Base-by-base conservation (phyloP, 768 basidiomycete genomes). In the Cubamyces sp. region DNA sequence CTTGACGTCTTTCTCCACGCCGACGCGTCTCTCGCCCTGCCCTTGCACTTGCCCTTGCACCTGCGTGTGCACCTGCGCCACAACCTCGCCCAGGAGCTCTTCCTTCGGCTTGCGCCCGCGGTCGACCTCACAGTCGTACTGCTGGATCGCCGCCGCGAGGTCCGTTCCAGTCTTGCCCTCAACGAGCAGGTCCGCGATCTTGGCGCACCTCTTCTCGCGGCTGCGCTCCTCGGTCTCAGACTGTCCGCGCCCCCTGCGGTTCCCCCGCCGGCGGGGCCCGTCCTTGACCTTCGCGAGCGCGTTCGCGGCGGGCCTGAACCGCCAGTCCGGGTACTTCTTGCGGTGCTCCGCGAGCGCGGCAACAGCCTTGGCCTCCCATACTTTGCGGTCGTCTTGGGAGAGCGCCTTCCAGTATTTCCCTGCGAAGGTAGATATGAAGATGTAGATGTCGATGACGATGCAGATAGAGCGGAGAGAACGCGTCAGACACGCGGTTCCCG, bases 401-500 rank as follows among this genome's bases (percentile, higher is more conserved):
- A 93, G 84, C 0, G 84, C 81, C 70, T 86, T 87, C 91, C 91
- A 93, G 69, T 81, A 86, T 73, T 84, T 84, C 57, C 90, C 90
- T 90, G 66, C 3, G 23, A 25, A 40, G 37, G 3, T 26, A 40
- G 47, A 11, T 5, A 6, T 5, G 1, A 11, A 5, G 34, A 34
- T n/a, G n/a, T n/a, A n/a, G n/a, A n/a, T n/a, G n/a, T n/a, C n/a
- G n/a, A n/a, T n/a, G n/a, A n/a, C n/a, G n/a, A n/a, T n/a, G n/a
- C n/a, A n/a, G n/a, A n/a, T n/a, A n/a, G n/a, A n/a, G n/a, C n/a
- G 34, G 8, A 8, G 34, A 9, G 34, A 34, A 47, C 61, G 62
- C 43, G 68, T 54, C 41, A 58, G 54, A 50, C 63, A 64, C 63
- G 63, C 58, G 54, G 48, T 60, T 50, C 26, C 30, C 55, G 61